Evolutionary conservation across 306 rosid species (phyloP).

Genomic region (Lagenaria siceraria): DNA sequence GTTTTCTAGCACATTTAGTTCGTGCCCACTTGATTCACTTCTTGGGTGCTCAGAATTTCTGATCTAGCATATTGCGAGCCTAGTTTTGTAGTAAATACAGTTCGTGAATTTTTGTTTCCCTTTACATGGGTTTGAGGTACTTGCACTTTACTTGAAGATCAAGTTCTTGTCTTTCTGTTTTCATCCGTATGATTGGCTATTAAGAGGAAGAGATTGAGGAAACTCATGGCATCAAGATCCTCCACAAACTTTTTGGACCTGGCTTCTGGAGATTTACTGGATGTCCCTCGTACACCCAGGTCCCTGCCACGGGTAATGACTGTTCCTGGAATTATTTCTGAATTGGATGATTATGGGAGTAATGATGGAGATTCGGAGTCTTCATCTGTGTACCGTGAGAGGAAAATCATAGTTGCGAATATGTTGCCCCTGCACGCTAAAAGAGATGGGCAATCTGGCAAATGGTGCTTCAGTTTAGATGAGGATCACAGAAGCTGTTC

Average conservation of each 20-base stretch:
- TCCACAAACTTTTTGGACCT: conserved; percentile 7
- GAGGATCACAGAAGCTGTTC: conserved; percentile 14
- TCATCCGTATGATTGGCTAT: neutral
- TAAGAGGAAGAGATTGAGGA: neutral
- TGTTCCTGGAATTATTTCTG: conserved; percentile 17
- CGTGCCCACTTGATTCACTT: neutral
- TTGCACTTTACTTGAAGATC: conserved; percentile 1
- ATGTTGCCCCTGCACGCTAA: conserved; percentile 17
- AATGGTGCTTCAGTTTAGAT: conserved; percentile 16
- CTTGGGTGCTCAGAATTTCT: neutral
- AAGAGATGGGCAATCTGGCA: conserved; percentile 8
- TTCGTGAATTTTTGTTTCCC: neutral
- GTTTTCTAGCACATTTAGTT: neutral
- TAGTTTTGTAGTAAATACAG: neutral
- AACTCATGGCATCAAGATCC: conserved; percentile 14
- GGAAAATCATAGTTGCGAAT: conserved; percentile 12
- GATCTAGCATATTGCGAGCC: neutral
- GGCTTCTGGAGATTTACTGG: conserved; percentile 14
- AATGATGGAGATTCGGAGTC: conserved; percentile 12
- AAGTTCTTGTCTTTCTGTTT: neutral
- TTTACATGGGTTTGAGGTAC: neutral
- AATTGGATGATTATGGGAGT: conserved; percentile 12
- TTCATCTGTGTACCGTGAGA: conserved; percentile 9
- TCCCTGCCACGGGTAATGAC: conserved; percentile 15
- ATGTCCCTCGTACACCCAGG: conserved; percentile 13